These are phyloP conservation scores for Stentor coeruleus DNA, from an alignment of 73 alveolate genomes.

Conservation along the genomic window DNA sequence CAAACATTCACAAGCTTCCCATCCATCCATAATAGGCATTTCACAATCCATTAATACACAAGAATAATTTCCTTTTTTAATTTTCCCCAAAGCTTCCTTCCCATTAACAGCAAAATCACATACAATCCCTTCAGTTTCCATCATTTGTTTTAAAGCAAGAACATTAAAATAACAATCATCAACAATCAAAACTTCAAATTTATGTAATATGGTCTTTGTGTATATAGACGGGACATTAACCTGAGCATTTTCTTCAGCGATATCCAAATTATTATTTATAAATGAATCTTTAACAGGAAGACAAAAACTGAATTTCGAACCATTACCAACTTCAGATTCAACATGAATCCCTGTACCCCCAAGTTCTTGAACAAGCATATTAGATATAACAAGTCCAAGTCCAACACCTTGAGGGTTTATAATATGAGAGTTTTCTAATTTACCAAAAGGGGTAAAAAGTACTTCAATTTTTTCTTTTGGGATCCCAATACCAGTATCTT, in stretches of 20 bases:
- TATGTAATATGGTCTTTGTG: not conserved
- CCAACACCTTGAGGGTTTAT: not conserved
- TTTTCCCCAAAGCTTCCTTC: slow-evolving; percentile 8
- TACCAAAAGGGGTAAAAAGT: not conserved
- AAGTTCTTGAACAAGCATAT: not conserved
- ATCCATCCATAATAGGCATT: not conserved
- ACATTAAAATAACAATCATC: slow-evolving; percentile 31
- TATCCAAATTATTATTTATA: no score
- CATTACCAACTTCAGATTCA: not conserved
- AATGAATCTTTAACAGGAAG: not conserved
- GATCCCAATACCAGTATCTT: not conserved
- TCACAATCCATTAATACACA: not conserved
- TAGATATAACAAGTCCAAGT: not conserved
- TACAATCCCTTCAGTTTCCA: not conserved
- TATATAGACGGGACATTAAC: not conserved
- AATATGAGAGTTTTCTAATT: not conserved
- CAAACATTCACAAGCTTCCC: not conserved
- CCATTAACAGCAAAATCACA: slow-evolving; percentile 26
- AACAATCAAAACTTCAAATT: not conserved
- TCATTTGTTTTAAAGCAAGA: not conserved
- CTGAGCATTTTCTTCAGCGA: not conserved
- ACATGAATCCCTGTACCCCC: not conserved
- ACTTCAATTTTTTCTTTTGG: not conserved
- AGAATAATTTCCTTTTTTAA: not conserved
- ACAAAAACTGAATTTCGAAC: not conserved